phyloP scores from a whole-genome alignment of 371 early-diverging fungal genomes.

The Apophysomyces trapeziformis region DNA sequence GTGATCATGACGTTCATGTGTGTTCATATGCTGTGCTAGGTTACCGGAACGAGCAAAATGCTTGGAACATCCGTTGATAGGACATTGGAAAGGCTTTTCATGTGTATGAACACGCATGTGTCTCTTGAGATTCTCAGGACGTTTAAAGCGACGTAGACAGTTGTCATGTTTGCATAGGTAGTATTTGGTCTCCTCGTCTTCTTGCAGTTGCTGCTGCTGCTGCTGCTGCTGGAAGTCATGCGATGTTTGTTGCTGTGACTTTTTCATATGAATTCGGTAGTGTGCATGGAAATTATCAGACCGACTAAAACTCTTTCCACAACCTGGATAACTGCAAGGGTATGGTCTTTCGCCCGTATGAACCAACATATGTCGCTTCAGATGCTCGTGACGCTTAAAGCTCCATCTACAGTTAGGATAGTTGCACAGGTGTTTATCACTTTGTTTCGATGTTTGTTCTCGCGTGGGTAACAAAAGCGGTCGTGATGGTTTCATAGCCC shows the following conservation, averaged over 20 bases:
- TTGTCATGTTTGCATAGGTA: not conserved
- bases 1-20: slow-evolving; percentile 42
- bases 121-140: slow-evolving; percentile 84
- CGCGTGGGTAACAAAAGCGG: not conserved
- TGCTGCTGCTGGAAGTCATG: not conserved
- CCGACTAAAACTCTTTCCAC: slow-evolving; percentile 67
- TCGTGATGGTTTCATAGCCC: not conserved
- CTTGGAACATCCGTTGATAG: slow-evolving; percentile 68
- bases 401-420: slow-evolving; percentile 54
- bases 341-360: slow-evolving; percentile 61
- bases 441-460: slow-evolving; percentile 14
- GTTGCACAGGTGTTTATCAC: slow-evolving; percentile 41
- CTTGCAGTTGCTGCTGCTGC: not conserved
- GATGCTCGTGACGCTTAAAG: slow-evolving; percentile 77
- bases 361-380: slow-evolving; percentile 75
- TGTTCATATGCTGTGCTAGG: slow-evolving; percentile 59
- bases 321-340: slow-evolving; percentile 58
- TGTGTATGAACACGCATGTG: slow-evolving; percentile 84
- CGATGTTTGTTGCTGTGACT: slow-evolving; percentile 7
- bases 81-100: slow-evolving; percentile 73
- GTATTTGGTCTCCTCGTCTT: not conserved
- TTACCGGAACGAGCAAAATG: slow-evolving; percentile 80
- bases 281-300: slow-evolving; percentile 66
- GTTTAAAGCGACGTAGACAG: slow-evolving; percentile 66
- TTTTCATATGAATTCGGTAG: slow-evolving; percentile 41